A percentile compares a stretch with the other conserved stretches of the same genome.
Conservation (phyloP, 306 rosid species). For the Quercus bicolor region DNA sequence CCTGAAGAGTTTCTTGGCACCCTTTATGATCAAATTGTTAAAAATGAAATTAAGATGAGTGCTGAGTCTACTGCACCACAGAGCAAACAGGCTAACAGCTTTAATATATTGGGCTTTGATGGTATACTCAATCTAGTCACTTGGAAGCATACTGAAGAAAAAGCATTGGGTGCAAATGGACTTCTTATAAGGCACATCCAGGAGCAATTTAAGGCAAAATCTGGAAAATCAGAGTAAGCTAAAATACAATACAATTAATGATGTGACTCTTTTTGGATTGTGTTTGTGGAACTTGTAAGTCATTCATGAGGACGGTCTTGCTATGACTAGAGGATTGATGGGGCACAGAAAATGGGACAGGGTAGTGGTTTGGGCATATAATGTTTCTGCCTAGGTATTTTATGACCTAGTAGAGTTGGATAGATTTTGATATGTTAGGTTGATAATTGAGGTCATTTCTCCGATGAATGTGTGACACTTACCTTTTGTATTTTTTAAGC, state of each 20-base stretch:
- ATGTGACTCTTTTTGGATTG: neutral
- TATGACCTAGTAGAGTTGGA: neutral
- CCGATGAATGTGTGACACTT: neutral
- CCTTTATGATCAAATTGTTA: slow-evolving; percentile 85
- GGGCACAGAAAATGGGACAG: neutral
- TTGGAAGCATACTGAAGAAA: slow-evolving; percentile 95
- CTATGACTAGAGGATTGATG: slow-evolving; percentile 10
- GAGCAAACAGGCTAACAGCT: slow-evolving; percentile 89
- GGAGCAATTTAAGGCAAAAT: slow-evolving; percentile 89
- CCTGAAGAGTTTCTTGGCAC: slow-evolving; percentile 91
- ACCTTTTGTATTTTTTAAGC: slow-evolving; percentile 1
- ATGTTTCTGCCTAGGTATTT: neutral
- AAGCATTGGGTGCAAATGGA: slow-evolving; percentile 93
- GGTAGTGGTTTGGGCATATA: neutral
- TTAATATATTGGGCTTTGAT: slow-evolving; percentile 91
- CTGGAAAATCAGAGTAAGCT: slow-evolving; percentile 97
- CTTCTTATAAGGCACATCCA: slow-evolving; percentile 91
- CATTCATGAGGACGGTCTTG: slow-evolving; percentile 8
- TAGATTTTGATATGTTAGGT: neutral
- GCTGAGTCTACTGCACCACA: slow-evolving; percentile 88
- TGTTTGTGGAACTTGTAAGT: slow-evolving; percentile 11
- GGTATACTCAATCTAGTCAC: slow-evolving; percentile 95
- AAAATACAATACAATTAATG: slow-evolving; percentile 13
- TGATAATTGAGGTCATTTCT: neutral
- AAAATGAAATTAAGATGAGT: slow-evolving; percentile 92